Conservation (phyloP, 1,139 yeast genomes). For the Wickerhamiella infanticola region DNA sequence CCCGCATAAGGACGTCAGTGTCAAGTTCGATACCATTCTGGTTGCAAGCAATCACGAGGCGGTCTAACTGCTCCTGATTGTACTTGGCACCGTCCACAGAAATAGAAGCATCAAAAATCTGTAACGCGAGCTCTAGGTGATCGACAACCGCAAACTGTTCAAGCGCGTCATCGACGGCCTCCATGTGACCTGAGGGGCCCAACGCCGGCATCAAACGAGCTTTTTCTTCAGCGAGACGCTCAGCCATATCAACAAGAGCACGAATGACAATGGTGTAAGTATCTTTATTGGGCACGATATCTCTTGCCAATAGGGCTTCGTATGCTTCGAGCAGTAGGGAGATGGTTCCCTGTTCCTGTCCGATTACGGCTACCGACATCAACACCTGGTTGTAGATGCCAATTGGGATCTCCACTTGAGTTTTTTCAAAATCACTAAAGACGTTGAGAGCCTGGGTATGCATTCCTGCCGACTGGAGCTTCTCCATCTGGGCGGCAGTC, state of each 20-base stretch:
- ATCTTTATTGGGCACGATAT: constrained; percentile 18
- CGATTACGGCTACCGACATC: constrained; percentile 8
- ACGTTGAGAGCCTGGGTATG: constrained; percentile 10
- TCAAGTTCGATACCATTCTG: constrained; percentile 6
- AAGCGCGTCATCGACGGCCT: constrained; percentile 12
- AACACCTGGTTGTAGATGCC: constrained; percentile 14
- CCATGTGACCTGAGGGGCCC: constrained; percentile 9
- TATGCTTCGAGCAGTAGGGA: constrained; percentile 19
- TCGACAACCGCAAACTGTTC: constrained; percentile 13
- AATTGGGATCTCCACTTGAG: constrained; percentile 6
- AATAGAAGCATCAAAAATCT: constrained; percentile 8
- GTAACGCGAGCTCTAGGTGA: constrained; percentile 10
- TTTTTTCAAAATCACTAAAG: constrained; percentile 9
- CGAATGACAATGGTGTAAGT: constrained; percentile 21
- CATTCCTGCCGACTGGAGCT: constrained; percentile 8
- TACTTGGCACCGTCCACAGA: constrained; percentile 6
- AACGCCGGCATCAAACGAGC: constrained; percentile 4
- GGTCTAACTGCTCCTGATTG: constrained; percentile 2
- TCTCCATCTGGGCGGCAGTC: background rate
- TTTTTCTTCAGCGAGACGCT: background rate
- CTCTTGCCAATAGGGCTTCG: constrained; percentile 18
- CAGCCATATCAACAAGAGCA: constrained; percentile 18
- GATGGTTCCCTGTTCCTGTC: constrained; percentile 7
- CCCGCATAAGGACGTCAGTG: background rate
- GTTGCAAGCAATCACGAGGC: constrained; percentile 4